Percentiles rank a stretch among this genome's conserved stretches.
Evolutionary conservation across 2,329 filamentous ascomycete genomes (phyloP).

Genomic region (Monilinia aucupariae): DNA sequence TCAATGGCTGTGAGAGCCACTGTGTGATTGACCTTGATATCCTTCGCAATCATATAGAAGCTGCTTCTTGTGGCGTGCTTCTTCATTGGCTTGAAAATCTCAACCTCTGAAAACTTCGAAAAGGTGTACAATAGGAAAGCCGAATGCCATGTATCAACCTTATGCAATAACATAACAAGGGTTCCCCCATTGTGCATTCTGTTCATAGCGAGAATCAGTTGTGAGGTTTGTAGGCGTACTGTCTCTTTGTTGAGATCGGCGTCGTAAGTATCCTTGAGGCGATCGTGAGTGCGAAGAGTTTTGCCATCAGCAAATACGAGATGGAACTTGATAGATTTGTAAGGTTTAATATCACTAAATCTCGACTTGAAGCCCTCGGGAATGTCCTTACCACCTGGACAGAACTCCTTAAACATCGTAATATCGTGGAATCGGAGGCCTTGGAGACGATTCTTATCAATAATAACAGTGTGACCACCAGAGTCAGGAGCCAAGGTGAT

Average conservation of each 20-base stretch:
- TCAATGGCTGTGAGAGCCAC: slow-evolving; percentile 20
- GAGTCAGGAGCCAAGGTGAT: slow-evolving; percentile 24
- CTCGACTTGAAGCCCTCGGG: slow-evolving; percentile 14
- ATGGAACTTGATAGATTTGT: slow-evolving; percentile 26
- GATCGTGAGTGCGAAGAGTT: slow-evolving; percentile 28
- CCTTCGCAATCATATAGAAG: slow-evolving; percentile 31
- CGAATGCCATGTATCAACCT: slow-evolving; percentile 24
- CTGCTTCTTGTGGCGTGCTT: slow-evolving; percentile 25
- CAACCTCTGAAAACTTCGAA: slow-evolving; percentile 25
- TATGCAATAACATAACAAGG: slow-evolving; percentile 29
- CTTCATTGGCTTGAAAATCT: slow-evolving; percentile 27
- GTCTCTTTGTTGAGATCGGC: slow-evolving; percentile 22
- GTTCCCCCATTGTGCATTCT: slow-evolving; percentile 24
- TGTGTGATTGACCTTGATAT: slow-evolving; percentile 19
- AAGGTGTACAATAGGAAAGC: slow-evolving; percentile 25
- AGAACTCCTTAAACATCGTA: slow-evolving; percentile 26
- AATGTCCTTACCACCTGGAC: slow-evolving; percentile 17
- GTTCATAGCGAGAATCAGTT: slow-evolving; percentile 28
- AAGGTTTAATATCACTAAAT: slow-evolving; percentile 22
- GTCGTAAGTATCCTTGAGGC: slow-evolving; percentile 13
- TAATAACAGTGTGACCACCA: slow-evolving; percentile 27
- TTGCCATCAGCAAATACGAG: slow-evolving; percentile 31
- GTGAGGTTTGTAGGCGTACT: slow-evolving; percentile 22
- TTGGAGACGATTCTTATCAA: slow-evolving; percentile 1
- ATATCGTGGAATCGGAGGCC: slow-evolving; percentile 18